phyloP scores from a whole-genome alignment of 306 rosid species.

The Trifolium repens region DNA sequence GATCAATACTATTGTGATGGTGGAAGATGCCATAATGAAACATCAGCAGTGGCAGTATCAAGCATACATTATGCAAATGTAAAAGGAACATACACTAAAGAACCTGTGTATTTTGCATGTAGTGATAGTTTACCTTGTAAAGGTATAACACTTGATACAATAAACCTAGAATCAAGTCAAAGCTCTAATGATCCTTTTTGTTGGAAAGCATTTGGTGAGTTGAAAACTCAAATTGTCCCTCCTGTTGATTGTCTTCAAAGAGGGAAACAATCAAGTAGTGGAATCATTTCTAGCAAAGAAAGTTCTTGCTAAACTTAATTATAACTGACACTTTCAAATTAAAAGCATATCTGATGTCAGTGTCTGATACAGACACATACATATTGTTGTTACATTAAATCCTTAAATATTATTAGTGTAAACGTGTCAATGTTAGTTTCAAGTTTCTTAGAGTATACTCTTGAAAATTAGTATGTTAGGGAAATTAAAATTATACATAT shows the following conservation, averaged over 20 bases:
- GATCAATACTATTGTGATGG: conserved; percentile 84
- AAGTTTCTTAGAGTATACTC: not conserved
- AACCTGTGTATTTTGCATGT: conserved; percentile 74
- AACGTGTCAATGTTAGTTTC: not conserved
- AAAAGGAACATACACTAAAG: conserved; percentile 65
- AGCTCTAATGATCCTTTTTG: conserved; percentile 59
- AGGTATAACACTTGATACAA: conserved; percentile 67
- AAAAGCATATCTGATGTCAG: not conserved
- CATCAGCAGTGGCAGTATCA: conserved; percentile 80
- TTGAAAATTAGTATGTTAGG: not conserved
- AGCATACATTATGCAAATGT: conserved; percentile 56
- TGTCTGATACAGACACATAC: not conserved
- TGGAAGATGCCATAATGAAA: conserved; percentile 55
- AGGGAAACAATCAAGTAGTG: conserved; percentile 51
- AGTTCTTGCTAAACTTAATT: conserved; percentile 49
- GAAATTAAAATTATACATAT: not conserved
- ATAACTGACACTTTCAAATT: not conserved
- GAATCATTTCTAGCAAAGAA: conserved; percentile 35
- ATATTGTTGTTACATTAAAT: not conserved
- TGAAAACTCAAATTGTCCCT: conserved; percentile 64
- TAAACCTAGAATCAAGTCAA: conserved; percentile 51
- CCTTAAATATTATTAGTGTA: not conserved
- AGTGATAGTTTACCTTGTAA: conserved; percentile 76
- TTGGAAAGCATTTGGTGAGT: conserved; percentile 78
- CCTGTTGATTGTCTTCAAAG: conserved; percentile 59